phyloP scores from a whole-genome alignment of 2,329 filamentous ascomycete species.

The Botrytis cinerea region DNA sequence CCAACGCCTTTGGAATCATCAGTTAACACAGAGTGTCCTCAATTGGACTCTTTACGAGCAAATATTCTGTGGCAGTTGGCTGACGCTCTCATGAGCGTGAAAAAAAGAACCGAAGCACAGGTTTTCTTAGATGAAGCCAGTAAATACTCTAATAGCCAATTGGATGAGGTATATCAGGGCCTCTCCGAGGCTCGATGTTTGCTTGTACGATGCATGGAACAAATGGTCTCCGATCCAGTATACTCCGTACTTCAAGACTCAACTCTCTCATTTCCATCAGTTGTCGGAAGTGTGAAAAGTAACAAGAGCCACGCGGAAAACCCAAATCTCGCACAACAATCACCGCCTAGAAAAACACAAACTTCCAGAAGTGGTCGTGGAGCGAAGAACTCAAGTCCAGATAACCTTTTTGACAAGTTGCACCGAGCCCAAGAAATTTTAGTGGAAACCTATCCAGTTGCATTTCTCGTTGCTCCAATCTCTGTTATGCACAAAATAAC shows the following conservation, averaged over 20 bases:
- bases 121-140: slow-evolving; percentile 54
- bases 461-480: slow-evolving; percentile 54
- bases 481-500: slow-evolving; percentile 63
- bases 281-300: slow-evolving; percentile 43
- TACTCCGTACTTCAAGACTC: slow-evolving; percentile 92
- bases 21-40: slow-evolving; percentile 41
- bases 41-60: slow-evolving; percentile 47
- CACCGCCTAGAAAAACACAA: slow-evolving; percentile 34
- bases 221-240: slow-evolving; percentile 77
- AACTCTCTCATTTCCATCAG: slow-evolving; percentile 80
- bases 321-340: slow-evolving; percentile 29
- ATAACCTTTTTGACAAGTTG: slow-evolving; percentile 49
- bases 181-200: slow-evolving; percentile 68
- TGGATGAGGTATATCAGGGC: slow-evolving; percentile 51
- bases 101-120: slow-evolving; percentile 59
- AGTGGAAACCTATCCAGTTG: slow-evolving; percentile 57
- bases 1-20: slow-evolving; percentile 29
- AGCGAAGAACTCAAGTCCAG: slow-evolving; percentile 33
- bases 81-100: slow-evolving; percentile 47
- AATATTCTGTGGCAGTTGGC: slow-evolving; percentile 55
- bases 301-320: slow-evolving; percentile 34
- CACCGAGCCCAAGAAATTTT: slow-evolving; percentile 67
- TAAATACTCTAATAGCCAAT: slow-evolving; percentile 47
- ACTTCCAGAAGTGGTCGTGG: slow-evolving; percentile 23
- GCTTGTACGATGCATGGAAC: slow-evolving; percentile 66